Evolutionary conservation across 352 stramenopile species (phyloP).

Genomic region (Pythium myriotylum): DNA sequence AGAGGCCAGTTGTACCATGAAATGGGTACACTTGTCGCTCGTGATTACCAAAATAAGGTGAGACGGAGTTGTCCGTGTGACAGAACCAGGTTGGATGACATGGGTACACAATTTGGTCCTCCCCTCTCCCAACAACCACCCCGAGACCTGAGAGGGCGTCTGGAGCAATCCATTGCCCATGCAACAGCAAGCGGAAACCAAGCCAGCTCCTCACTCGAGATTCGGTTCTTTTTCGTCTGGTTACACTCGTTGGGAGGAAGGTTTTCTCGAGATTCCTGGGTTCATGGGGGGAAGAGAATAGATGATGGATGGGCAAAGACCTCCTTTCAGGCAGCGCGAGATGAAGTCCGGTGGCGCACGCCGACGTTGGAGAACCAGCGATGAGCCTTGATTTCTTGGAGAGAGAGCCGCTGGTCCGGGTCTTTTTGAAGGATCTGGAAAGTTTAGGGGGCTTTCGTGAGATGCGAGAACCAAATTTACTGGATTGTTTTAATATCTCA

Average conservation of each 20-base stretch:
- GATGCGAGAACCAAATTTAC: too few relatives aligned
- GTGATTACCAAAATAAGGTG: constrained; percentile 8
- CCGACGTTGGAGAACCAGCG: constrained; percentile 72
- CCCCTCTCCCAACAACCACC: too few relatives aligned
- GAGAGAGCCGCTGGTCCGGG: constrained; percentile 53
- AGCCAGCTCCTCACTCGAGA: neutral
- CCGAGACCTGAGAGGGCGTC: too few relatives aligned
- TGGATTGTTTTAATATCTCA: too few relatives aligned
- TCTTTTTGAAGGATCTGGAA: constrained; percentile 77
- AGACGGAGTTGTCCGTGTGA: too few relatives aligned
- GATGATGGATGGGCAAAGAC: neutral
- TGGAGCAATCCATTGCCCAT: too few relatives aligned
- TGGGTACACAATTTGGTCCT: too few relatives aligned
- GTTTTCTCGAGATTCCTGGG: neutral
- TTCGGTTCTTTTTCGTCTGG: neutral
- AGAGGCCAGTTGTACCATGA: constrained; percentile 21
- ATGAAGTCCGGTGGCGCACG: constrained; percentile 45
- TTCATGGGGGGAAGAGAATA: too few relatives aligned
- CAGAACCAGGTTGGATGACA: too few relatives aligned
- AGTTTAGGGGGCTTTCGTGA: too few relatives aligned
- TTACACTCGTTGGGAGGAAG: too few relatives aligned
- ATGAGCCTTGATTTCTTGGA: constrained; percentile 76
- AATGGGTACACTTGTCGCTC: constrained; percentile 9
- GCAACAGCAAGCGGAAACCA: too few relatives aligned
- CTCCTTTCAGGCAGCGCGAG: constrained; percentile 25